Conservation (phyloP, 2,329 filamentous ascomycete genomes). For the Fonsecaea pedrosoi region DNA sequence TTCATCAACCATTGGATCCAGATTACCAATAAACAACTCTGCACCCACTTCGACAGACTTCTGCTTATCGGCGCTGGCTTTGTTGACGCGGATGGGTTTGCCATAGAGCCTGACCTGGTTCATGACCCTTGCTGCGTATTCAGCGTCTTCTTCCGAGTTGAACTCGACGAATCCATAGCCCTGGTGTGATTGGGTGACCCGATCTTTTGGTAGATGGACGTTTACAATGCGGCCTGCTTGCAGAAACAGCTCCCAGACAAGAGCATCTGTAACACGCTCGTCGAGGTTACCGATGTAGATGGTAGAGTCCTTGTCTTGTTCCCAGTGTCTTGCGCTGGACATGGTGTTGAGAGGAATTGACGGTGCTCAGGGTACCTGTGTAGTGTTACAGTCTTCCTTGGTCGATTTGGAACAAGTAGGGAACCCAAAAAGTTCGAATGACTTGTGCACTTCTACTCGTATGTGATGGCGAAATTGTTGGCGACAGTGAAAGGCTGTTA, state of each 20-base stretch:
- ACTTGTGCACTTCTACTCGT: neutral
- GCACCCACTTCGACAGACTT: slow-evolving; percentile 92
- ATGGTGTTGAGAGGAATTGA: slow-evolving; percentile 51
- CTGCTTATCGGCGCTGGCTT: slow-evolving; percentile 90
- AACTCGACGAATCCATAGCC: slow-evolving; percentile 99
- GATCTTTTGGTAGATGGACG: slow-evolving; percentile 96
- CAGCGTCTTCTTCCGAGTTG: slow-evolving; percentile 90
- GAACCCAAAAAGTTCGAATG: neutral
- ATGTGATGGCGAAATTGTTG: slow-evolving; percentile 1
- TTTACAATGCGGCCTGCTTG: slow-evolving; percentile 97
- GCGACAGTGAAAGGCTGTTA: slow-evolving; percentile 7
- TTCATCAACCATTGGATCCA: slow-evolving; percentile 93
- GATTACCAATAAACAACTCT: slow-evolving; percentile 94
- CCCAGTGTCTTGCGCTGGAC: slow-evolving; percentile 80
- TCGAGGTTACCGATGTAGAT: slow-evolving; percentile 99
- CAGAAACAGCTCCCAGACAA: slow-evolving; percentile 97
- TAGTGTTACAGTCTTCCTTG: neutral
- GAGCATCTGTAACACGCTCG: slow-evolving; percentile 86
- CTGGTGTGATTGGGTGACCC: slow-evolving; percentile 94
- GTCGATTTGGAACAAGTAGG: neutral
- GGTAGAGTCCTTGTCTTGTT: slow-evolving; percentile 97
- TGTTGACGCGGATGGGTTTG: slow-evolving; percentile 96
- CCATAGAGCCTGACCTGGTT: slow-evolving; percentile 93
- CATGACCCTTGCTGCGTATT: slow-evolving; percentile 96
- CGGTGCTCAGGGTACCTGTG: neutral